Percentiles rank a stretch among this genome's conserved stretches.
Conservation (phyloP, 305 asterid species). For the Solanum hybrid region DNA sequence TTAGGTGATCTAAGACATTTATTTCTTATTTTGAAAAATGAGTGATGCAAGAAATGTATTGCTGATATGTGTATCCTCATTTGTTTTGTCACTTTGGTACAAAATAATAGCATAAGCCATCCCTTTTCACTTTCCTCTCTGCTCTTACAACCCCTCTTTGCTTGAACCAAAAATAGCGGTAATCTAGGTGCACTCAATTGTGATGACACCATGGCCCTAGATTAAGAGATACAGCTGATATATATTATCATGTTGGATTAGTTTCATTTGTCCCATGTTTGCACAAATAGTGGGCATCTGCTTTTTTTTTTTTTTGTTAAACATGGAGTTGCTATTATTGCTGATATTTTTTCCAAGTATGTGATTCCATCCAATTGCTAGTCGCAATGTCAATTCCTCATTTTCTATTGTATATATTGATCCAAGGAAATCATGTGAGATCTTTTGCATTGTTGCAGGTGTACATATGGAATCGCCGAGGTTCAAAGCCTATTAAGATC, state of each 20-base stretch:
- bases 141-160: not conserved
- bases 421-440: not conserved
- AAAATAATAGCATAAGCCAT: not conserved
- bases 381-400: not conserved
- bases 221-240: not conserved
- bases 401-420: not conserved
- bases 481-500: slow-evolving; percentile 52
- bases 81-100: not conserved
- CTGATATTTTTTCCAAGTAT: not conserved
- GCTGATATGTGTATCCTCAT: not conserved
- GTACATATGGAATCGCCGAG: slow-evolving; percentile 64
- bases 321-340: not conserved
- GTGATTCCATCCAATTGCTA: not conserved
- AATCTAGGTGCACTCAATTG: not conserved
- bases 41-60: not conserved
- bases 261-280: not conserved
- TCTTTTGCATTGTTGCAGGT: slow-evolving; percentile 36
- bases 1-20: not conserved
- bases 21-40: not conserved
- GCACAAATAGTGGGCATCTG: not conserved
- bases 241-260: not conserved
- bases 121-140: not conserved
- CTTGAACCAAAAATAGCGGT: not conserved
- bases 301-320: not conserved
- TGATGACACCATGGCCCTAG: not conserved